These are phyloP conservation scores for Bothriochloa decipiens DNA, from an alignment of 176 grass and related monocot genomes.

Conservation along the genomic window DNA sequence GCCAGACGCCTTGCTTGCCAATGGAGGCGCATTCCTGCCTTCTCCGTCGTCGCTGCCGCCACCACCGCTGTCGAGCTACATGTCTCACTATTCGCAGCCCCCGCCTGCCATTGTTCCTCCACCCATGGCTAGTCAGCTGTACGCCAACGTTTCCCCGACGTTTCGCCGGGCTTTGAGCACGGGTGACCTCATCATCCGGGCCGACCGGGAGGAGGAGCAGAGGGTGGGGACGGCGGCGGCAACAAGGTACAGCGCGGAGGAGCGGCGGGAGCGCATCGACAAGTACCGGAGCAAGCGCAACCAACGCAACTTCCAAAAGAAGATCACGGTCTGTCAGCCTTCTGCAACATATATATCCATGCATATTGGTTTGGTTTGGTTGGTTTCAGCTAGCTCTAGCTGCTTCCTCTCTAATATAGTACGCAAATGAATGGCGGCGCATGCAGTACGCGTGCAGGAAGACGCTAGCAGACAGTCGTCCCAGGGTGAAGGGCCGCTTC, in stretches of 20 bases:
- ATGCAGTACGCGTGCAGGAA: constrained; percentile 86
- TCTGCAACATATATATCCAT: too few species aligned
- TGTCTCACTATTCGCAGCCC: neutral
- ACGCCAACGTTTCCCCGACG: neutral
- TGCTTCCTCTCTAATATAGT: too few species aligned
- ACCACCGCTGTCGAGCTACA: neutral
- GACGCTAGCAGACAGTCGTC: constrained; percentile 83
- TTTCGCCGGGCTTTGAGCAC: constrained; percentile 19
- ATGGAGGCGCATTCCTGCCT: neutral
- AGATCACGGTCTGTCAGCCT: constrained; percentile 59
- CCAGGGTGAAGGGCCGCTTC: constrained; percentile 82
- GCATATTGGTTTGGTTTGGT: neutral
- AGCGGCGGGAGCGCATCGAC: constrained; percentile 84
- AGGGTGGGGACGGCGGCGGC: neutral
- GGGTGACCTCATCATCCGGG: neutral
- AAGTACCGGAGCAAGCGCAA: constrained; percentile 89
- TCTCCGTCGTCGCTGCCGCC: neutral
- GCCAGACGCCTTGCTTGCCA: constrained; percentile 1
- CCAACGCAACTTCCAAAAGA: constrained; percentile 90
- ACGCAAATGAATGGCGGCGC: neutral
- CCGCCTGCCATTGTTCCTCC: neutral
- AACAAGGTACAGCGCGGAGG: constrained; percentile 62
- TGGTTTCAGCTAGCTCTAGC: neutral
- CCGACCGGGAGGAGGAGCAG: neutral
- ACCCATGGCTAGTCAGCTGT: neutral